These are phyloP conservation scores for Trametes cubensis DNA, from an alignment of 768 basidiomycete genomes.

Conservation along the genomic window DNA sequence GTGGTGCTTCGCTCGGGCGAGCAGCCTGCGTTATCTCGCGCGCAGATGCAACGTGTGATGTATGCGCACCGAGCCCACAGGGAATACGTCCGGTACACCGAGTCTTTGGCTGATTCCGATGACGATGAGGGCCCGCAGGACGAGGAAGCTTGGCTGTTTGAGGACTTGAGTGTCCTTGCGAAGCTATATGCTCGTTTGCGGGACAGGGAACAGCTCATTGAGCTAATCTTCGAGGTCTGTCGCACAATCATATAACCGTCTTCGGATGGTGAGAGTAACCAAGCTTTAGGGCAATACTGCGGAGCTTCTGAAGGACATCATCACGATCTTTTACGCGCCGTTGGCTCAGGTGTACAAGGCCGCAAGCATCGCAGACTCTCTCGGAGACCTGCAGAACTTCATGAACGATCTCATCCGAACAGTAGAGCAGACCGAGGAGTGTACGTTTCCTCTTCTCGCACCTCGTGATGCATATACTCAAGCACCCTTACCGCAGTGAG, in stretches of 20 bases:
- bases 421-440: constrained; percentile 87
- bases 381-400: constrained; percentile 90
- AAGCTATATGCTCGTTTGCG: constrained; percentile 77
- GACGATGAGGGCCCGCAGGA: constrained; percentile 91
- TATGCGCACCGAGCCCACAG: constrained; percentile 78
- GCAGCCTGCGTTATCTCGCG: constrained; percentile 70
- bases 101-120: constrained; percentile 75
- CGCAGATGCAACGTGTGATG: constrained; percentile 80
- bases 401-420: constrained; percentile 94
- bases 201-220: constrained; percentile 91
- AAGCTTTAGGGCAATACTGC: constrained; percentile 83
- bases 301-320: constrained; percentile 95
- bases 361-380: constrained; percentile 93
- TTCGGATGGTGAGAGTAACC: background rate
- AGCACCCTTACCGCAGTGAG: constrained; percentile 51
- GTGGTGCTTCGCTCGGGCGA: constrained; percentile 80
- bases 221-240: constrained; percentile 89
- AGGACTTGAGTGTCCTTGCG: constrained; percentile 82
- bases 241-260: background rate
- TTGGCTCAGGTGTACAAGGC: constrained; percentile 97
- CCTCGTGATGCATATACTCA: too few relatives aligned
- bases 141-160: constrained; percentile 96
- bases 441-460: constrained; percentile 49
- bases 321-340: constrained; percentile 97
- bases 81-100: constrained; percentile 66